A percentile compares a stretch with the other conserved stretches of the same genome.
Evolutionary conservation across 1,139 yeast genomes (phyloP).

Genomic region (Pichia sp.): DNA sequence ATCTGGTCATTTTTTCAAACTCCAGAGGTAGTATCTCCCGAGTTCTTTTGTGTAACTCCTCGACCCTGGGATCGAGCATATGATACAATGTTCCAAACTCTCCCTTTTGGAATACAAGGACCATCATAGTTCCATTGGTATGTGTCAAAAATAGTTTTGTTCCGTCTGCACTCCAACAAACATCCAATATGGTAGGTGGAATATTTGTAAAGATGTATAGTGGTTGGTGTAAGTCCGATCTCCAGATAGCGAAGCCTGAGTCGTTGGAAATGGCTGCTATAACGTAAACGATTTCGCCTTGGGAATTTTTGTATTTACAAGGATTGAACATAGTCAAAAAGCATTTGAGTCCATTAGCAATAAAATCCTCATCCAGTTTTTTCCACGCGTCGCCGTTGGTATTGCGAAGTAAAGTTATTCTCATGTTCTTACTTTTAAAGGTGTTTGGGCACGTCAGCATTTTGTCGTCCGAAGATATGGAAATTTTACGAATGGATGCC

Average conservation of each 20-base stretch:
- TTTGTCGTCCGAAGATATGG: slow-evolving; percentile 53
- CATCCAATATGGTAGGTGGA: slow-evolving; percentile 54
- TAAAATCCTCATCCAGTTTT: slow-evolving; percentile 16
- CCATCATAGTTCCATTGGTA: slow-evolving; percentile 45
- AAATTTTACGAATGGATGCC: slow-evolving; percentile 37
- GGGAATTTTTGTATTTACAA: slow-evolving; percentile 44
- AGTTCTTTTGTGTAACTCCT: slow-evolving; percentile 27
- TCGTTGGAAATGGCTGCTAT: slow-evolving; percentile 88
- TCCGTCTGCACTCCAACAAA: slow-evolving; percentile 62
- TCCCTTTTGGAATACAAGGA: slow-evolving; percentile 41
- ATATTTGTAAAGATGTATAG: slow-evolving; percentile 63
- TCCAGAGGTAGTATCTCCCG: slow-evolving; percentile 22
- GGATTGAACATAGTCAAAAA: slow-evolving; percentile 51
- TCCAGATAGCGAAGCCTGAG: slow-evolving; percentile 80
- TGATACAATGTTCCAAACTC: slow-evolving; percentile 46
- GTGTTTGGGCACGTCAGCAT: slow-evolving; percentile 48
- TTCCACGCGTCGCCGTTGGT: slow-evolving; percentile 4
- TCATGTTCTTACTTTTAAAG: slow-evolving; percentile 32
- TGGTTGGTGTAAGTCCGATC: slow-evolving; percentile 68
- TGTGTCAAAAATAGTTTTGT: slow-evolving; percentile 43
- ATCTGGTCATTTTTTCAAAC: slow-evolving; percentile 13
- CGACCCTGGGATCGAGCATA: slow-evolving; percentile 15
- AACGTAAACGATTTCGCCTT: slow-evolving; percentile 40
- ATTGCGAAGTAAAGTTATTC: slow-evolving; percentile 19
- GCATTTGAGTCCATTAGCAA: slow-evolving; percentile 25